Base-by-base conservation (phyloP, 192 early-diverging fungal species). In the Chytriomyces sp. region DNA sequence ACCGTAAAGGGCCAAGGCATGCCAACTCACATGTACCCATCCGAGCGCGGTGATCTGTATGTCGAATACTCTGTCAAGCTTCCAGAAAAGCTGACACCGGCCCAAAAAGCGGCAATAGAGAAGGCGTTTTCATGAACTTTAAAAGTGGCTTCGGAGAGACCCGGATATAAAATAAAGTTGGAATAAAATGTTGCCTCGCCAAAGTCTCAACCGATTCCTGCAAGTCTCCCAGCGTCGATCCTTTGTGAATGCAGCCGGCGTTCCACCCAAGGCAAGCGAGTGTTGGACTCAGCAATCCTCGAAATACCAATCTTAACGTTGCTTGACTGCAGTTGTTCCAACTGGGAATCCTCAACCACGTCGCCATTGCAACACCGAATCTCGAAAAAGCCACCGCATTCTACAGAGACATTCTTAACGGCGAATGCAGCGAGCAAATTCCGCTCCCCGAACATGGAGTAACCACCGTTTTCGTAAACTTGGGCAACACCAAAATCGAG, bases 401-500 rank as follows among this genome's bases (percentile, higher is more conserved):
- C 76, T 95, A 93, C 82, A 83, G 84, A 60, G 82, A 92, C 66
- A 82, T 94, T 23, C 81, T 95, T 85, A 88, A 90, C 2, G 92
- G 88, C 44, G 77, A 87, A 67, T 91, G 93, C 78, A 91, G 89
- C 77, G 92, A 86, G 45, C 86, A 87, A 63, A 87, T 90, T 48
- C 87, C 91, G 24, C 80, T 91, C 50, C 92, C 92, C 10, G 92
- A 95, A 66, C 93, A 95, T 77, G 93, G 93, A 23, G 93, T 95
- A 10, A 92, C 91, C 81, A 95, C 93, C 1, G 92, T 95, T 3
- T 95, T 95, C 86, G 91, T 95, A 4, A 87, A 92, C 75, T 83
- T 95, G 57, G 93, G 92, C 9, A 94, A 95, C 82, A 95, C 93
- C 57, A 95, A 95, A 83, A 92, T 94, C 50, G 93, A 95, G 82